A percentile compares a stretch with the other conserved stretches of the same genome.
phyloP scores from a whole-genome alignment of 2,329 filamentous ascomycete species.

The Lecanoromycetidae sp. region DNA sequence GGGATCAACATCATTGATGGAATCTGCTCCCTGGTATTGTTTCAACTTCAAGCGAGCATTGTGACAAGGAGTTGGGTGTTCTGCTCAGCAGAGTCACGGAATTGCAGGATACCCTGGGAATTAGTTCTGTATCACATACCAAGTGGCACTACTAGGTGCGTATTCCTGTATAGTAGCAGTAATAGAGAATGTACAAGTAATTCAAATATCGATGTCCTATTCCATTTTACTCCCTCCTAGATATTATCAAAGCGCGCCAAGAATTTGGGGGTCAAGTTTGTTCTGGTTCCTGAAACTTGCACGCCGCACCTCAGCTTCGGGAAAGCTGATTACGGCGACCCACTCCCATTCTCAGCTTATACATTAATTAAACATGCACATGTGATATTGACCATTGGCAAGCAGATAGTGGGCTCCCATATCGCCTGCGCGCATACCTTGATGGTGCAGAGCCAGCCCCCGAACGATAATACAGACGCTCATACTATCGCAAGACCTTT shows the following conservation, averaged over 20 bases:
- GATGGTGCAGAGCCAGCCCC: too few relatives aligned
- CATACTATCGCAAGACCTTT: neutral
- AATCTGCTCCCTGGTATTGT: neutral
- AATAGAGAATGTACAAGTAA: neutral
- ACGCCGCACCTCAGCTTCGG: neutral
- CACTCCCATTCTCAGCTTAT: too few relatives aligned
- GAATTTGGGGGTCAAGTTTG: too few relatives aligned
- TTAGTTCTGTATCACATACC: neutral
- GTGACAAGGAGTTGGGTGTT: neutral
- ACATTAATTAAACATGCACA: too few relatives aligned
- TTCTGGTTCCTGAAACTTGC: constrained; percentile 3
- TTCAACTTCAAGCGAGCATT: neutral
- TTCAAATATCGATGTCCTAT: neutral
- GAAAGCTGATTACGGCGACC: constrained; percentile 1
- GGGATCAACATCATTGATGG: constrained; percentile 7
- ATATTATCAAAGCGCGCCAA: too few relatives aligned
- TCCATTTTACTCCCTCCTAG: too few relatives aligned
- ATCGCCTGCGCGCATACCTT: too few relatives aligned
- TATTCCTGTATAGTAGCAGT: neutral
- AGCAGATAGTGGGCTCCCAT: too few relatives aligned
- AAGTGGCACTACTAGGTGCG: too few relatives aligned
- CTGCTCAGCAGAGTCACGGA: neutral
- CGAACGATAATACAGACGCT: too few relatives aligned
- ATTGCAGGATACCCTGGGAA: constrained; percentile 5
- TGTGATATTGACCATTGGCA: too few relatives aligned